Evolutionary conservation across 1,284 basidiomycete genomes (phyloP), one percentile per base, ranked within the genome.

Genomic region (Cystobasidium slooffiae): DNA sequence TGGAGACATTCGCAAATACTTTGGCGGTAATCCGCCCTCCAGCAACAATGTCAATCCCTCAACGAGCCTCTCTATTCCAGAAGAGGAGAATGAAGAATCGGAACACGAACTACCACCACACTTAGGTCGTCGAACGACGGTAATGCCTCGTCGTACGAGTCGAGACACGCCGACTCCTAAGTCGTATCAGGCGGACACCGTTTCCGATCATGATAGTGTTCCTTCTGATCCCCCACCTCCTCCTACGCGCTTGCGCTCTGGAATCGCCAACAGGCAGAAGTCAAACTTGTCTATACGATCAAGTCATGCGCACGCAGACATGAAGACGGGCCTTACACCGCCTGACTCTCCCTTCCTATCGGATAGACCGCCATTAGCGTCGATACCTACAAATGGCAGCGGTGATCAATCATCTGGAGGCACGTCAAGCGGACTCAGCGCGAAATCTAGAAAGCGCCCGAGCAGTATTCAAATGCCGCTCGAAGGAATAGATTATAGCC

Each of bases 401-500:
- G 47, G 61, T 20, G 61, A 63, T 63, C 44, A 47, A 7, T 63
- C 61, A 24, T 63, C 64, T 41, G 22, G 64, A 10, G 52, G 49
- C 16, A 64, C 24, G 4, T 67, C 64, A 5, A 55, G 52, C 47
- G 46, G 62, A 31, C 12, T 52, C 1, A 47, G 49, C 10, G 18
- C 6, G 10, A 67, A 31, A 14, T 43, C 39, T 1, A 67, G 39
- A 18, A 67, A 52, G 9, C 64, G 64, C 0, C 52, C 64, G 0
- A 49, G 37, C 16, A 53, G 16, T 47, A 7, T 55, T 12, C 64
- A 67, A 8, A 37, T 63, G 16, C 61, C 47, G n/a, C n/a, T 52
- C 22, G 51, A 67, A 24, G 51, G 64, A 31, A 24, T 44, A 1
- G 53, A 68, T 18, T 68, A 39, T 47, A 58, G 52, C 20, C 74